Conservation (phyloP, 2,329 filamentous ascomycete genomes). For the Scedosporium apiospermum region DNA sequence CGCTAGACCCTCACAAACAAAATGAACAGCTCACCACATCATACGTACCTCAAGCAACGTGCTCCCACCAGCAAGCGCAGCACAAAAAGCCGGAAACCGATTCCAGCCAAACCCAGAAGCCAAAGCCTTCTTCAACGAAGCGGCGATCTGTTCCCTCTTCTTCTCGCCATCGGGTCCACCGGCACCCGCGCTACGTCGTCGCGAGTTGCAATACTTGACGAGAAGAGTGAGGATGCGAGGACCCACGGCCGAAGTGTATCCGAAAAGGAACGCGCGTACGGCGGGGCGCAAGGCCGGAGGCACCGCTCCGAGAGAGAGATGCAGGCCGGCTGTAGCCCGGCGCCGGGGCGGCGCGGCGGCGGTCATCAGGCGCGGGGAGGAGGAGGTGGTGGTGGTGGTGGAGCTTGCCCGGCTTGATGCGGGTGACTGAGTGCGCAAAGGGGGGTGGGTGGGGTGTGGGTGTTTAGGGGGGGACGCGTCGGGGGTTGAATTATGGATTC, state of each 20-base stretch:
- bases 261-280: slow-evolving; percentile 49
- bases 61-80: slow-evolving; percentile 47
- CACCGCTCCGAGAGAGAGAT: slow-evolving; percentile 19
- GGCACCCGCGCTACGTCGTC: slow-evolving; percentile 11
- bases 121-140: slow-evolving; percentile 26
- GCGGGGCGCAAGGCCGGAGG: slow-evolving; percentile 45
- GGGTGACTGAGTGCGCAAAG: neutral
- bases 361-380: neutral
- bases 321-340: neutral
- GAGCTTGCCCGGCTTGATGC: too few species aligned
- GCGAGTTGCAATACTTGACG: slow-evolving; percentile 33
- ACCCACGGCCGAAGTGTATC: slow-evolving; percentile 49
- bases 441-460: neutral
- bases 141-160: neutral
- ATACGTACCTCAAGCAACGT: slow-evolving; percentile 48
- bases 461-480: neutral
- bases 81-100: slow-evolving; percentile 55
- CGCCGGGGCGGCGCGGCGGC: neutral
- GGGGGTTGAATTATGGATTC: neutral
- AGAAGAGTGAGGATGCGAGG: slow-evolving; percentile 47
- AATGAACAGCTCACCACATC: neutral
- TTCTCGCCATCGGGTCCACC: slow-evolving; percentile 9
- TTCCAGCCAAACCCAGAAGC: slow-evolving; percentile 41
- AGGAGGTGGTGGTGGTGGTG: too few species aligned
- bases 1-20: neutral